Conservation (phyloP, 441 rosid species). For the Biscutella laevigata region DNA sequence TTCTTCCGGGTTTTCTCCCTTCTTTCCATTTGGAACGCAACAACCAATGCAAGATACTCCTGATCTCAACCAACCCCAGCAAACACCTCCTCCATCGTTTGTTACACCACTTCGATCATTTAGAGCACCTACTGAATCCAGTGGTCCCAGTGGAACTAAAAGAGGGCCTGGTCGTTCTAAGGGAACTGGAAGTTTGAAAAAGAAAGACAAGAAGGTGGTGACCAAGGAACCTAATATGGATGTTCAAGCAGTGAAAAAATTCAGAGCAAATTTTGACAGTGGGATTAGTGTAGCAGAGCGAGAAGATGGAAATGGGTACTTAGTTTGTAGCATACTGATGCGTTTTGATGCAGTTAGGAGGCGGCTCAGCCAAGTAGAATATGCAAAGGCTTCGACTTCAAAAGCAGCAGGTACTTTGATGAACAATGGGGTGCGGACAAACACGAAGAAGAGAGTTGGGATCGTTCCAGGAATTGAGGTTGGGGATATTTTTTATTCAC, state of each 20-base stretch:
- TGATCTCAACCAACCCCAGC: constrained; percentile 27
- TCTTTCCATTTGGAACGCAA: too few relatives aligned
- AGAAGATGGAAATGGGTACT: constrained; percentile 36
- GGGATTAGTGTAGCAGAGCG: constrained; percentile 22
- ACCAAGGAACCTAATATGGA: constrained; percentile 4
- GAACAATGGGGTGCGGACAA: constrained; percentile 36
- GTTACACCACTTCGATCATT: constrained; percentile 40
- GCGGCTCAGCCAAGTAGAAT: constrained; percentile 38
- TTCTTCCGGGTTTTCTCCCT: constrained; percentile 30
- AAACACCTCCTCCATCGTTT: constrained; percentile 19
- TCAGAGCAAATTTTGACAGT: constrained; percentile 8
- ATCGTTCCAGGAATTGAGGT: constrained; percentile 46
- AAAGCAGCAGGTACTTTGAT: constrained; percentile 32
- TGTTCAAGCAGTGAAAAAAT: constrained; percentile 18
- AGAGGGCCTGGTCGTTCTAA: constrained; percentile 19
- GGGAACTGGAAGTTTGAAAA: constrained; percentile 10
- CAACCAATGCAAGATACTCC: too few relatives aligned
- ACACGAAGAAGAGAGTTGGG: constrained; percentile 32
- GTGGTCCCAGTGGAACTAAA: constrained; percentile 24
- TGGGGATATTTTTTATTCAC: constrained; percentile 60
- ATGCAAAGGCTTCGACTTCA: constrained; percentile 24
- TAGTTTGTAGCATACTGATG: constrained; percentile 32
- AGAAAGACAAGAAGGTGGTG: constrained; percentile 17
- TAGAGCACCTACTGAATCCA: constrained; percentile 20
- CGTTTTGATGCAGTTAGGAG: constrained; percentile 43